Percentiles rank a stretch among this genome's conserved stretches.
Conservation (phyloP, 495 filamentous ascomycete species). For the Cairneyella variabilis region DNA sequence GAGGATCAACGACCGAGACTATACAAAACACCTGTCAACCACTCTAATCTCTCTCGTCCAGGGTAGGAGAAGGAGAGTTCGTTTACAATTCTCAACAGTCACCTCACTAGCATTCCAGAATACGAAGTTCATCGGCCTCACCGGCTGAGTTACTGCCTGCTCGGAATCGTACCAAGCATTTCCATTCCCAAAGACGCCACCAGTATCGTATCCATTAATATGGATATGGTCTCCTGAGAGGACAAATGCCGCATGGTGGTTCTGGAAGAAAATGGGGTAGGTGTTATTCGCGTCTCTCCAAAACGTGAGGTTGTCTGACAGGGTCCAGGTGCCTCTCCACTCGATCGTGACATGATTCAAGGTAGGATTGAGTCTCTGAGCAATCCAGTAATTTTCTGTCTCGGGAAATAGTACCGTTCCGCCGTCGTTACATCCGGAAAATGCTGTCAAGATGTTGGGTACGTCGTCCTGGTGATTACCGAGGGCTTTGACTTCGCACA, state of each 20-base stretch:
- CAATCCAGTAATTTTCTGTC: conserved; percentile 48
- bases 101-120: conserved; percentile 57
- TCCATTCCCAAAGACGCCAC: conserved; percentile 53
- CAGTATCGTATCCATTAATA: conserved; percentile 48
- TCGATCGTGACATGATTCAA: conserved; percentile 42
- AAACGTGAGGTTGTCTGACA: conserved; percentile 48
- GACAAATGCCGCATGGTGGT: conserved; percentile 51
- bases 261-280: conserved; percentile 54
- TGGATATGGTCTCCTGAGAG: conserved; percentile 47
- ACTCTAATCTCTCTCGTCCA: no score
- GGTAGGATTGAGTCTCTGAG: conserved; percentile 42
- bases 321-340: conserved; percentile 45
- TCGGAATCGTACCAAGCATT: conserved; percentile 42
- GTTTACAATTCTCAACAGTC: conserved; percentile 41
- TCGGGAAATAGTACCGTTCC: conserved; percentile 50
- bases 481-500: conserved; percentile 12
- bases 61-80: neutral
- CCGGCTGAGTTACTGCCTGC: conserved; percentile 38
- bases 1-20: conserved; percentile 48
- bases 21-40: neutral
- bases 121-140: conserved; percentile 58
- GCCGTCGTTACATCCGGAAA: conserved; percentile 43
- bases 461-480: conserved; percentile 38
- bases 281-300: conserved; percentile 53
- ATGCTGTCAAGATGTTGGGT: conserved; percentile 46